Conservation (phyloP, 2,329 filamentous ascomycete genomes). For the Arthrocladium fulminans region DNA sequence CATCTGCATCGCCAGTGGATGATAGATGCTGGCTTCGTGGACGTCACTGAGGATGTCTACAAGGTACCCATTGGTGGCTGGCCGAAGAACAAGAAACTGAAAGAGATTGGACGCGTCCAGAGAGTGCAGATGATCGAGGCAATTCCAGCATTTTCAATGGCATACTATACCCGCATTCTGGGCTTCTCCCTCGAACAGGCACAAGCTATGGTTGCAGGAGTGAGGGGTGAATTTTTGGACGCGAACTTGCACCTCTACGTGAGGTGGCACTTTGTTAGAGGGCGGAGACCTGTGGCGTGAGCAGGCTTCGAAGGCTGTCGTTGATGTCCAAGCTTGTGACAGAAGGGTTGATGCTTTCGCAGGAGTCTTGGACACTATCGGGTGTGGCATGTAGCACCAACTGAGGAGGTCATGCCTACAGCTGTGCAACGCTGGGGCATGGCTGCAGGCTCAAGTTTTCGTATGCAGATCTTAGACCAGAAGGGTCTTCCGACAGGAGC, state of each 20-base stretch:
- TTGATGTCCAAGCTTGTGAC: too few species aligned
- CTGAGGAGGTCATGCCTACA: too few species aligned
- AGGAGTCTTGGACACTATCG: too few species aligned
- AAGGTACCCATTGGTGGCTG: conserved; percentile 25
- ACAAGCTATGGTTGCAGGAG: conserved; percentile 29
- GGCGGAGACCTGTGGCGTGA: conserved; percentile 3
- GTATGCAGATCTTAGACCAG: too few species aligned
- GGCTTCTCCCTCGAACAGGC: conserved; percentile 33
- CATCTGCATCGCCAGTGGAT: conserved; percentile 16
- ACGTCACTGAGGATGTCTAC: conserved; percentile 21
- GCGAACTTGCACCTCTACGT: conserved; percentile 30
- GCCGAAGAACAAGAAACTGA: conserved; percentile 25
- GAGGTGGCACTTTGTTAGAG: conserved; percentile 13
- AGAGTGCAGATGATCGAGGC: conserved; percentile 31
- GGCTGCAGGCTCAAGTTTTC: too few species aligned
- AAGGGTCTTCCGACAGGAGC: too few species aligned
- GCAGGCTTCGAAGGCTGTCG: too few species aligned
- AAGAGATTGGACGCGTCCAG: conserved; percentile 22
- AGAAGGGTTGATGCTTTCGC: too few species aligned
- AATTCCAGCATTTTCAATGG: conserved; percentile 29
- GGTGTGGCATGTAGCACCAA: too few species aligned
- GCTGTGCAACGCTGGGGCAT: too few species aligned
- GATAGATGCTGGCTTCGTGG: conserved; percentile 23
- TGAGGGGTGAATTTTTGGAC: conserved; percentile 29
- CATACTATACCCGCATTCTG: conserved; percentile 32